These are phyloP conservation scores for Backusella morwellensis DNA, from an alignment of 192 early-diverging fungal genomes.

Conservation along the genomic window DNA sequence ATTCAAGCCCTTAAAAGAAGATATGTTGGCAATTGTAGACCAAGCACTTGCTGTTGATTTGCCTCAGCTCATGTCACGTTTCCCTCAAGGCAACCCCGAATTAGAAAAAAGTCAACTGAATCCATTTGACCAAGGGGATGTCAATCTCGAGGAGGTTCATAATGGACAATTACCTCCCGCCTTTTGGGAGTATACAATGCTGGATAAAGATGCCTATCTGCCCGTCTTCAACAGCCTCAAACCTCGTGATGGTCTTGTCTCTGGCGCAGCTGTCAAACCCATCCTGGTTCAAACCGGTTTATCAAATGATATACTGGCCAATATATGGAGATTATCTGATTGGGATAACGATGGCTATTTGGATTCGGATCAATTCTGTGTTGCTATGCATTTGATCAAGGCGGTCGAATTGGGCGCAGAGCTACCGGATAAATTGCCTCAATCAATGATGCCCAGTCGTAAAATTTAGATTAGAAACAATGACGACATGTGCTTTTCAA, in stretches of 20 bases:
- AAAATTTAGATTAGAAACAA: constrained; percentile 23
- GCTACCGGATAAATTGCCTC: constrained; percentile 47
- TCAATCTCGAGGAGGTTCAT: neutral
- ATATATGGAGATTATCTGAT: constrained; percentile 76
- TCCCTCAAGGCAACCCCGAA: constrained; percentile 76
- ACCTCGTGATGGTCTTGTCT: constrained; percentile 56
- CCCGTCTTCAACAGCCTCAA: constrained; percentile 47
- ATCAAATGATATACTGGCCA: constrained; percentile 58
- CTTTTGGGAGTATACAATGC: constrained; percentile 54
- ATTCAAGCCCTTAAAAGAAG: constrained; percentile 73
- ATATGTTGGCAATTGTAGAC: constrained; percentile 63
- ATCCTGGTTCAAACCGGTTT: constrained; percentile 66
- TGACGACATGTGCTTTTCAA: neutral
- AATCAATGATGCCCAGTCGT: constrained; percentile 40
- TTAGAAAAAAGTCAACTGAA: constrained; percentile 57
- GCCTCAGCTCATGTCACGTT: constrained; percentile 72
- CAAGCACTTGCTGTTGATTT: constrained; percentile 77
- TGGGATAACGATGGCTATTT: constrained; percentile 83
- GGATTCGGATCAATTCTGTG: constrained; percentile 80
- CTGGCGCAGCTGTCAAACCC: constrained; percentile 55
- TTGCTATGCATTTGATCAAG: constrained; percentile 72
- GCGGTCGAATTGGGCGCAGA: constrained; percentile 43
- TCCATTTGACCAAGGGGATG: constrained; percentile 41
- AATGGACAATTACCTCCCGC: constrained; percentile 36
- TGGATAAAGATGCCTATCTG: constrained; percentile 50